Base-by-base conservation (phyloP, 73 alveolate species). In the Blepharisma stoltei region DNA sequence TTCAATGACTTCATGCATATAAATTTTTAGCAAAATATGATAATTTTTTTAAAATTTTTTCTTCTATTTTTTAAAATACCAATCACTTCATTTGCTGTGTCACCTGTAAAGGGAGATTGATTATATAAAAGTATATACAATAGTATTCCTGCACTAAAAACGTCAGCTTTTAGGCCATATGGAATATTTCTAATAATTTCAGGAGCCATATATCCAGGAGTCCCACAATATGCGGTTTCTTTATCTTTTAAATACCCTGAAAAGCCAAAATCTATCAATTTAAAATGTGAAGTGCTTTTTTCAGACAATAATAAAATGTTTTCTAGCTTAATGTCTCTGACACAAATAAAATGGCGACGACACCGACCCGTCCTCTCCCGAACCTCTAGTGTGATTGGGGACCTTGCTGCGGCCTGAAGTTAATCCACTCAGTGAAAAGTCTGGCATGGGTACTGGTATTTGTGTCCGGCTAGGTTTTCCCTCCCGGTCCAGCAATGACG, bases 141-240 rank as follows among this genome's bases (percentile, higher is more conserved):
- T 14, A 60, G 2, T 1, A 60, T 38, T 38, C 73, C 73, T 1
- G 73, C 73, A 60, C 73, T 60, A 60, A 60, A 60, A 60, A 60
- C 5, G 5, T 60, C 73, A 1, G 23, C 23, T 60, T 60, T 60
- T 9, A 14, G 14, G 46, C 23, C 73, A 25, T 60, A 60, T 18
- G 46, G 45, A 25, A 18, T 25, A 60, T 38, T 60, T 14, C 11
- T 8, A 8, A 60, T 20, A 5, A 60, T 60, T 60, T 60, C 73
- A 20, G 73, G 73, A 60, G 73, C 73, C 18, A 60, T 38, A 60
- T 60, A 60, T 60, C 73, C 73, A 1, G 73, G 73, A 20, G 73
- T 14, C 23, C 73, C 73, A 60, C 73, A 60, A 14, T 60, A 14
- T 18, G 11, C 14, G 4, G 46, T 60, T 25, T 60, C 46, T 2